Conservation (phyloP, 2,329 filamentous ascomycete species). For the Pseudopithomyces chartarum region DNA sequence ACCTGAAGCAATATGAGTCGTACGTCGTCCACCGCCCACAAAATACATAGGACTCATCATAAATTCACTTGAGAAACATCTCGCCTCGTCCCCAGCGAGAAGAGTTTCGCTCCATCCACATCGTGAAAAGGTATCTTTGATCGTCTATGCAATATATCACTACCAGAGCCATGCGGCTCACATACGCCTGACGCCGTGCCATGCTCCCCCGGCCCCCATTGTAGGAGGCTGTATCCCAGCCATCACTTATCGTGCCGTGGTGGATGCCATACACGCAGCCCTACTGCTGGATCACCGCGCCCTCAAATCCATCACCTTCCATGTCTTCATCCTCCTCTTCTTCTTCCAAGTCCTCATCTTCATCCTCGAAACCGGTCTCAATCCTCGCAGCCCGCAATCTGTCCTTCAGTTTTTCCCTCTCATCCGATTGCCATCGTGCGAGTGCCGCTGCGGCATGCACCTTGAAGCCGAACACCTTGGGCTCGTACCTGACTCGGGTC, state of each 20-base stretch:
- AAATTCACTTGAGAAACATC: too few relatives aligned
- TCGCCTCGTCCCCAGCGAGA: too few relatives aligned
- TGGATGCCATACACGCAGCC: not conserved
- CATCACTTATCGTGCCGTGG: not conserved
- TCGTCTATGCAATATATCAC: constrained; percentile 6
- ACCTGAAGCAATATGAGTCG: too few relatives aligned
- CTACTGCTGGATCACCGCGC: constrained; percentile 26
- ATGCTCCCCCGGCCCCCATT: constrained; percentile 6
- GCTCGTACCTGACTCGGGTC: constrained; percentile 82
- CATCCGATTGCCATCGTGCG: constrained; percentile 85
- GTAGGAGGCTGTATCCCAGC: not conserved
- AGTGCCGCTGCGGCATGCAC: constrained; percentile 89
- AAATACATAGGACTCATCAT: too few relatives aligned
- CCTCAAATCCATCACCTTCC: constrained; percentile 36
- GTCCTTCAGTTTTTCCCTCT: constrained; percentile 80
- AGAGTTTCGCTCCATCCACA: not conserved
- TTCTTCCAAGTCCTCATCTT: constrained; percentile 65
- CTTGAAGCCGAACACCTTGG: constrained; percentile 91
- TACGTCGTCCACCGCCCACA: too few relatives aligned
- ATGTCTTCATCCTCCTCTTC: constrained; percentile 59
- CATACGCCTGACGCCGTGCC: constrained; percentile 12
- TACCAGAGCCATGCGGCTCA: not conserved
- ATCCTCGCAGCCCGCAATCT: constrained; percentile 71
- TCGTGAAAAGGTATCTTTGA: not conserved
- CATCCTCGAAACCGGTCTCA: constrained; percentile 78